Evolutionary conservation across 2,329 filamentous ascomycete genomes (phyloP).

Genomic region (Alternaria triticina): DNA sequence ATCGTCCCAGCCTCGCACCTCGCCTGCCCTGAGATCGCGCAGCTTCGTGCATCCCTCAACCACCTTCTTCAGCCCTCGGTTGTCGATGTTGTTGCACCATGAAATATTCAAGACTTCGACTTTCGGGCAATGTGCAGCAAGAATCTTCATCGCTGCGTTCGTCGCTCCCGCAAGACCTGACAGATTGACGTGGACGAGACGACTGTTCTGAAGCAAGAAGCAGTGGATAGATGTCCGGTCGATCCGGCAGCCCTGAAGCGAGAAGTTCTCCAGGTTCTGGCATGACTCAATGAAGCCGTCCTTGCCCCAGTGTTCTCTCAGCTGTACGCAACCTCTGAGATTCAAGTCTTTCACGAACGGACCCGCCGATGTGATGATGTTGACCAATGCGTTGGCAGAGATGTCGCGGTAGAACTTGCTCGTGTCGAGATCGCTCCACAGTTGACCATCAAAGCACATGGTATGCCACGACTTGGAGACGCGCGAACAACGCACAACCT

Average conservation of each 20-base stretch:
- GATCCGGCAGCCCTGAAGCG: conserved; percentile 87
- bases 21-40: conserved; percentile 80
- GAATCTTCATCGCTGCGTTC: conserved; percentile 84
- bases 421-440: conserved; percentile 85
- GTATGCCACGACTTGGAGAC: conserved; percentile 80
- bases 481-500: conserved; percentile 78
- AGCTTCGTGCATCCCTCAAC: conserved; percentile 75
- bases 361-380: conserved; percentile 83
- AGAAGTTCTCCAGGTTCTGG: conserved; percentile 84
- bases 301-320: conserved; percentile 79
- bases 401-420: conserved; percentile 89
- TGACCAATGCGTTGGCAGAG: conserved; percentile 79
- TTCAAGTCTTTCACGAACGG: conserved; percentile 93
- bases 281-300: conserved; percentile 83
- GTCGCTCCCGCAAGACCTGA: conserved; percentile 80
- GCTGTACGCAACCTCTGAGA: conserved; percentile 86
- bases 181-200: conserved; percentile 83
- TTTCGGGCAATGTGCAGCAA: conserved; percentile 78
- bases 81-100: conserved; percentile 89
- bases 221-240: conserved; percentile 80
- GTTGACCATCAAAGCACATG: conserved; percentile 91
- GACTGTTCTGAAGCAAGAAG: conserved; percentile 77
- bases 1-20: conserved; percentile 80
- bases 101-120: conserved; percentile 89
- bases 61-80: conserved; percentile 74